These are phyloP conservation scores for Stemphylium beticola DNA, from an alignment of 2,329 filamentous ascomycete genomes.

Conservation along the genomic window DNA sequence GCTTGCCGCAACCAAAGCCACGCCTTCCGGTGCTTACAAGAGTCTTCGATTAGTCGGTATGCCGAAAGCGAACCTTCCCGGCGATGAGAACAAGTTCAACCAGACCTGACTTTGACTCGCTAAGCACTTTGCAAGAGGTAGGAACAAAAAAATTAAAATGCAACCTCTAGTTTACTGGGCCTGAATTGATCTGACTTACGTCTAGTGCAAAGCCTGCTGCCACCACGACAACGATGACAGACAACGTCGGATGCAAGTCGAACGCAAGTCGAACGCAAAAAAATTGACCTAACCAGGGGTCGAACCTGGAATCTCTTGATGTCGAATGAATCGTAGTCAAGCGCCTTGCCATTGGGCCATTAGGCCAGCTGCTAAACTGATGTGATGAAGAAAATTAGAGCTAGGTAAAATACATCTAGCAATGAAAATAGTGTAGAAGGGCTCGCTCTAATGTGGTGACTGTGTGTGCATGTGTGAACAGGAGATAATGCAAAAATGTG, in stretches of 20 bases:
- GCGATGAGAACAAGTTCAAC: neutral
- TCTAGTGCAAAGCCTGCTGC: too few species aligned
- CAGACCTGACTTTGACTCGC: neutral
- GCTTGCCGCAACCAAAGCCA: neutral
- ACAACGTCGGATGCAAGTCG: neutral
- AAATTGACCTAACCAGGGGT: slow-evolving; percentile 6
- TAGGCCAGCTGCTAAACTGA: slow-evolving; percentile 22
- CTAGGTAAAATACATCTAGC: neutral
- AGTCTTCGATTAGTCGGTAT: neutral
- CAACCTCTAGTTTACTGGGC: neutral
- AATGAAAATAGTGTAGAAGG: fast-evolving
- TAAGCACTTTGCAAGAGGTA: too few species aligned
- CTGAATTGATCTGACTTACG: too few species aligned
- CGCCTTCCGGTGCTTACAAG: neutral
- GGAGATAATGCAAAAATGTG: too few species aligned
- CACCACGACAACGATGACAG: too few species aligned
- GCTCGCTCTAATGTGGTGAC: neutral
- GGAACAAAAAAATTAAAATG: neutral
- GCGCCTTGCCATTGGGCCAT: slow-evolving; percentile 64
- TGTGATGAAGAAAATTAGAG: neutral
- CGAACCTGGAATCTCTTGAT: slow-evolving; percentile 9
- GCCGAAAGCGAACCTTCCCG: neutral
- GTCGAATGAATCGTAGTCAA: slow-evolving; percentile 56
- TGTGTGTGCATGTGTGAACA: too few species aligned
- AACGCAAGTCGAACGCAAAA: neutral